Evolutionary conservation across 768 basidiomycete genomes (phyloP).

Genomic region (Pleurotus eryngii): DNA sequence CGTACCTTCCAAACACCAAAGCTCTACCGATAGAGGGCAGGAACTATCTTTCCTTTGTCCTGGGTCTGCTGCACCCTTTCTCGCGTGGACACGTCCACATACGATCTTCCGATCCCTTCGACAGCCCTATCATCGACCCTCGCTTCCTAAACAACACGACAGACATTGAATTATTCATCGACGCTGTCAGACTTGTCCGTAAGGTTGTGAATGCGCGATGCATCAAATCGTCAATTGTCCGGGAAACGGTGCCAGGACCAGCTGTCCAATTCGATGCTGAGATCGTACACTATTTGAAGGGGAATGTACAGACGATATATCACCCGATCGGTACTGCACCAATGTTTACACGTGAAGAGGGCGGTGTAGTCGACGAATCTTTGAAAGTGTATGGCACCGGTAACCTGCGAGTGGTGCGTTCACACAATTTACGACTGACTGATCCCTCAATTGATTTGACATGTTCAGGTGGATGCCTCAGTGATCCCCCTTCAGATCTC

Average conservation of each 20-base stretch:
- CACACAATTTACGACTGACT: constrained; percentile 6
- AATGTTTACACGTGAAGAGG: constrained; percentile 17
- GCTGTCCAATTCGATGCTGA: constrained; percentile 20
- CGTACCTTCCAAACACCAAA: background rate
- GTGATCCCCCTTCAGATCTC: constrained; percentile 18
- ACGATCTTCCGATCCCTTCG: constrained; percentile 13
- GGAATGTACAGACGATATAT: constrained; percentile 13
- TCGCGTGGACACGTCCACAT: constrained; percentile 37
- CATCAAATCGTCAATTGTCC: constrained; percentile 5
- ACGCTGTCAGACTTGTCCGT: constrained; percentile 15
- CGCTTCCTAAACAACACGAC: constrained; percentile 14
- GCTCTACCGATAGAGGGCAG: constrained; percentile 15
- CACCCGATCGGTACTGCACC: constrained; percentile 33
- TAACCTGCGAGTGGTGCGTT: constrained; percentile 32
- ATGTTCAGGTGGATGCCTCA: constrained; percentile 16
- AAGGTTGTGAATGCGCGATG: constrained; percentile 8
- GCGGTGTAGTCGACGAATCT: constrained; percentile 28
- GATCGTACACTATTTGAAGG: constrained; percentile 9
- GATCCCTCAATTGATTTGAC: background rate
- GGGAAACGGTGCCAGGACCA: constrained; percentile 17
- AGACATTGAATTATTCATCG: constrained; percentile 22
- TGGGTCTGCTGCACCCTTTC: constrained; percentile 30
- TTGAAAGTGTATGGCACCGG: constrained; percentile 24
- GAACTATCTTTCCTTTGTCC: constrained; percentile 16
- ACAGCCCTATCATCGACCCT: constrained; percentile 14